phyloP scores from a whole-genome alignment of 2,329 filamentous ascomycete genomes.

The Arthrobotrys musiformis region DNA sequence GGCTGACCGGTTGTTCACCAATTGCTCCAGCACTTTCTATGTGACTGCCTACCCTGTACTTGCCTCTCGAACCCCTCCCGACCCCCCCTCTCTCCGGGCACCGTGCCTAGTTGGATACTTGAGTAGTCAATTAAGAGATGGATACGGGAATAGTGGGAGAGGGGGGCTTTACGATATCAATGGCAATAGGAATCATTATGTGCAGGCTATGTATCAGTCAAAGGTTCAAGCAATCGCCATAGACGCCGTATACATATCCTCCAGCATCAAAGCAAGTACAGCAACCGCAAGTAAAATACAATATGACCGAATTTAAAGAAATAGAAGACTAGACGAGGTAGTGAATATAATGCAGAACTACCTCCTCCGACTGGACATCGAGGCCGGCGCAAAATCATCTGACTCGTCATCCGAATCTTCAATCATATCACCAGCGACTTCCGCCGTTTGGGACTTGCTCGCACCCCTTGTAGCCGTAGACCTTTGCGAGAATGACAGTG shows the following conservation, averaged over 20 bases:
- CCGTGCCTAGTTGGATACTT: too few relatives aligned
- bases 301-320: background rate
- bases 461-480: background rate
- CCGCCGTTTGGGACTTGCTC: constrained; percentile 35
- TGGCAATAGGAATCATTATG: background rate
- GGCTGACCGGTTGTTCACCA: background rate
- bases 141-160: too few relatives aligned
- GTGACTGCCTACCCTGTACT: background rate
- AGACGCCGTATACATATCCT: constrained; percentile 1
- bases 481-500: constrained; percentile 40
- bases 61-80: too few relatives aligned
- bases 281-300: background rate
- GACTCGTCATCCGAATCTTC: constrained; percentile 54
- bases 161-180: background rate
- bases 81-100: too few relatives aligned
- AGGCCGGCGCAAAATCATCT: constrained; percentile 52
- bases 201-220: background rate
- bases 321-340: background rate
- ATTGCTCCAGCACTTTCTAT: background rate
- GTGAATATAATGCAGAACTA: background rate
- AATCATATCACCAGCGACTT: constrained; percentile 50
- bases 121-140: too few relatives aligned
- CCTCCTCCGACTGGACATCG: constrained; percentile 31
- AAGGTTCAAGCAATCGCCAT: background rate
- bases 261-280: background rate